Evolutionary conservation across 805 yeast species (phyloP), one percentile per base, ranked within the genome.

Genomic region (Yamadazyma paraphyllophila): DNA sequence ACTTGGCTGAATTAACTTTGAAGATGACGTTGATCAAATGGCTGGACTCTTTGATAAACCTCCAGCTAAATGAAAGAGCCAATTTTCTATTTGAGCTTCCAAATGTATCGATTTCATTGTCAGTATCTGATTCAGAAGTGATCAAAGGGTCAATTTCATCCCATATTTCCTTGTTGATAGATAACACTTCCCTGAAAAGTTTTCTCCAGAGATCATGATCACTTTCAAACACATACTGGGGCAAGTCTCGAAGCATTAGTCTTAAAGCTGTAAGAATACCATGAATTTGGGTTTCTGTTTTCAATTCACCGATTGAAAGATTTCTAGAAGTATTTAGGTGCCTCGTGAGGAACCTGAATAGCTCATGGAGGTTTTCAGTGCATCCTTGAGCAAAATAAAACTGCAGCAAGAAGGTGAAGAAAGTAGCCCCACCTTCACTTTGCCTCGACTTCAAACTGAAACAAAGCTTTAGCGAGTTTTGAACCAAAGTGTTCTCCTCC

Each of bases 401-500:
- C 11, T 20, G 32, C 27, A 39, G 25, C 9, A 44, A 11, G 13
- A 36, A 74, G 55, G 78, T 80, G 25, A 85, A 66, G 12, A 83
- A 67, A 33, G 82, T 76, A 0, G 96, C 90, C 7, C 91, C 96
- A 17, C 88, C 83, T 48, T 90, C 97, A 37, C 87, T 83, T 47
- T 74, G 80, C 44, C 90, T 80, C 32, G 84, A 81, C 39, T 68
- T 74, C 50, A 77, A 59, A 42, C 73, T 73, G 24, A 57, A 49
- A 35, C 77, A 53, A 39, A 72, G 51, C 2, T 27, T 30, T 2
- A 46, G 13, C 7, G 49, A 39, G 36, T 30, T 31, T 12, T 25
- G 15, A 4, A 24, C 36, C 4, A 39, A 26, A n/a, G 14, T 12
- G 24, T n/a, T 32, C 3, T 10, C 7, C 8, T 32, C 30, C 6